Evolutionary conservation across 1,284 basidiomycete species (phyloP), one percentile per base, ranked within the genome.

Genomic region (Ganoderma resinaceum): DNA sequence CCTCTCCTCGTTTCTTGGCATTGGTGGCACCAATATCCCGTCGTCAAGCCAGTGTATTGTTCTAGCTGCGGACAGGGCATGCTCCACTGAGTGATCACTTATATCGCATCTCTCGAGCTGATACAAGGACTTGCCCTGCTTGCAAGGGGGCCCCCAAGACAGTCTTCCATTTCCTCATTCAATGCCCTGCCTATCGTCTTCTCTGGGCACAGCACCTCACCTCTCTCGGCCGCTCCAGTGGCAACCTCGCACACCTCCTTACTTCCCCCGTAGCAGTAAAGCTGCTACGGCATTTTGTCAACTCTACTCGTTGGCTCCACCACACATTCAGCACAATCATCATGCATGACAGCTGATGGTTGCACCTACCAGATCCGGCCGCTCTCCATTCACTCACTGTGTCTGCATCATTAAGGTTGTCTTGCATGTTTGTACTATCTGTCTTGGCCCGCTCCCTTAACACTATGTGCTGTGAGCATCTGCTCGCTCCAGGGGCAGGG

Each of bases 21-120:
- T 42, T 67, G 1, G 53, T 65, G 9, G n/a, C 8, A 0, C 6
- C 14, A 0, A 66, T 75, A 26, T 38, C 68, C 4, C 58, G 72
- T 2, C 53, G 68, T 3, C 72, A 75, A 0, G 67, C 74, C 11
- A 70, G 58, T 38, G 37, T 78, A 0, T 70, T 80, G 14, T 66
- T 76, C 20, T 79, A 80, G 62, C 76, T 80, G 1, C 75, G 76
- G 12, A 75, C 77, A 0, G 76, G 77, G 11, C 77, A 79, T 52
- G 70, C 72, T 3, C 75, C 77, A 0, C 76, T 81, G 4, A 70
- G 76, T 49, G 23, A 65, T 1, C 71, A 80, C 71, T 75, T 80
- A 0, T 61, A 75, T 52, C 61, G 70, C 12, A 76, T 80, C 12
- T 26, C 63, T 0, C 61, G 61, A 16, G 57, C 70, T 5, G 58